Evolutionary conservation across 225 moss, liverwort and hornwort species (phyloP), one percentile per base, ranked within the genome.

Genomic region (Ulota crispa): DNA sequence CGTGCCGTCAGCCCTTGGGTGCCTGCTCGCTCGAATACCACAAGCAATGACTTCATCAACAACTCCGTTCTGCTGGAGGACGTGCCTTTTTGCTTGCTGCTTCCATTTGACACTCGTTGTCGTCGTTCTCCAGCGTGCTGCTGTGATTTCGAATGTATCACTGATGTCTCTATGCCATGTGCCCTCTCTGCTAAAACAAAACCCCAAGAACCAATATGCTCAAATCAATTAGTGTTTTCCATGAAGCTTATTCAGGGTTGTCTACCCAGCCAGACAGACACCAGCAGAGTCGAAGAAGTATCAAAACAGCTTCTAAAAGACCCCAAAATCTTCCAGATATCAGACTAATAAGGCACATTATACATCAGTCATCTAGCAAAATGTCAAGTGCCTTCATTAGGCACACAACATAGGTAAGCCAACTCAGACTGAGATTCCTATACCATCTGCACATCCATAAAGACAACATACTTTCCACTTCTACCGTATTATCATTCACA

Each of bases 1-100:
- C 95, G 88, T 1, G 95, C 92, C 5, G 93, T 93, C 34, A 97
- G 74, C 60, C 95, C 97, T 10, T 80, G 37, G 15, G 88, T 90
- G 45, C 93, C 97, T 10, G 91, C 81, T 65, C 84, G 74, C 75
- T 79, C 85, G 32, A 89, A 89, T 6, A 91, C 88, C 55, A 83
- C 78, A 24, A 91, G 81, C 72, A 91, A 62, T 27, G 91, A 91
- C 41, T 59, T 88, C 81, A 81, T 67, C 3, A 91, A 66, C 71
- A 86, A 23, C 67, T 86, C 90, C 2, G 78, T 69, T 2, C 13
- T 43, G n/a, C 60, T 70, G 21, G 80, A 64, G 9, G 34, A 64
- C 7, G 28, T 13, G 6, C 76, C 71, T 20, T 72, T 79, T 23
- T 83, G 30, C 78, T 83, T 83, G 52, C 34, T 43, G 56, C 43